Base-by-base conservation (phyloP, 2,329 filamentous ascomycete species). In the Helminthosporium solani region DNA sequence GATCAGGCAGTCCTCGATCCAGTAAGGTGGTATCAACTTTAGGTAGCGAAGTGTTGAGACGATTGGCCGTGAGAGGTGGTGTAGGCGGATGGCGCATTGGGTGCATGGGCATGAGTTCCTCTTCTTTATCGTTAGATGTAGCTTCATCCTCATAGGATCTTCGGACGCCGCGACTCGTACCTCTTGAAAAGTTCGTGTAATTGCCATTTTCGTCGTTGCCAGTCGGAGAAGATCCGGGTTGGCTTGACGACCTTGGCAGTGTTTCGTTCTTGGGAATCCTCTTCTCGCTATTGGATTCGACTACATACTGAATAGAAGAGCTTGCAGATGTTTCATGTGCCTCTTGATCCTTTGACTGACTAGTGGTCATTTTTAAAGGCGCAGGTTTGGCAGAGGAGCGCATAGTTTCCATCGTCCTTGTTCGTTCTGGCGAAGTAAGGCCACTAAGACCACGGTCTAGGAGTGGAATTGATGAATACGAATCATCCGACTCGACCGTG, bases 391-490 rank as follows among this genome's bases (percentile, higher is more conserved):
- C 73, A n/a, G 72, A 74, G 49, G 73, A 75, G 35, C 60, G 55
- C 74, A 78, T 77, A 2, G 75, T 75, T 14, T 77, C 73, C 39
- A 78, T 67, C 8, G 50, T 66, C 12, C 49, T 51, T n/a, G 48
- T 50, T 41, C 54, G 52, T 5, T 42, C 49, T 9, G 57, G 47
- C 18, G 40, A 44, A 23, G 50, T 50, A 16, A 66, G 52, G 8
- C 64, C 64, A 44, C 64, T 68, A 15, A 69, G 63, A 2, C 80
- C 87, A 40, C 87, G 81, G 50, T 92, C 86, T 11, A 95, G 77
- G 7, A 94, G 77, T 3, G 90, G 88, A 27, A 85, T 83, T 0
- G 88, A 91, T 31, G 82, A 85, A 63, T 90, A 90, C 0, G 88
- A 92, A 40, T 85, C 83, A 21, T 82, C 79, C 0, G 88, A 90